Conservation (phyloP, 257 asterid genomes). For the Solanum pinnatisectum region DNA sequence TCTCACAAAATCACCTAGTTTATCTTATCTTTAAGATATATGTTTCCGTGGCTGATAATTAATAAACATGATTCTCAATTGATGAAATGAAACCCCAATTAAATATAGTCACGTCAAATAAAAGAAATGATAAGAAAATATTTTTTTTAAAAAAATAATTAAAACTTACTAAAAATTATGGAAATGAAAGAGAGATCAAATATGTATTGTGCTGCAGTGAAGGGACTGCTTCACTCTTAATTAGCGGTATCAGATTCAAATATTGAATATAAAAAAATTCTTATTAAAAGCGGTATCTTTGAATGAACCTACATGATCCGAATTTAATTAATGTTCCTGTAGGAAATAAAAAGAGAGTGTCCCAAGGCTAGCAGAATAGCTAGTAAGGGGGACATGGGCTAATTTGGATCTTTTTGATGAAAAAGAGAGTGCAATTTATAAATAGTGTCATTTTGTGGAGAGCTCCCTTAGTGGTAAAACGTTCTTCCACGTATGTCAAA, state of each 20-base stretch:
- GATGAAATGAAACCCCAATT: background rate
- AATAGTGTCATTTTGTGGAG: background rate
- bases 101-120: background rate
- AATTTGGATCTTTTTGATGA: background rate
- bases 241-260: too few relatives aligned
- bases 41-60: background rate
- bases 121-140: too few relatives aligned
- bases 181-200: too few relatives aligned
- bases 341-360: background rate
- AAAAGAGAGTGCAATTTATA: background rate
- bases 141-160: too few relatives aligned
- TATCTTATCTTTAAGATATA: background rate
- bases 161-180: too few relatives aligned
- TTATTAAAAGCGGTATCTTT: too few relatives aligned
- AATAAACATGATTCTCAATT: background rate
- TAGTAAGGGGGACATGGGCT: background rate
- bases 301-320: accelerated
- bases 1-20: background rate
- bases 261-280: too few relatives aligned
- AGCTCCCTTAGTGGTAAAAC: background rate
- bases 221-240: accelerated
- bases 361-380: background rate
- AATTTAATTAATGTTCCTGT: too few relatives aligned
- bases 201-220: too few relatives aligned
- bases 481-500: background rate